Evolutionary conservation across 495 filamentous ascomycete genomes (phyloP).

Genomic region (Monascus purpureus): DNA sequence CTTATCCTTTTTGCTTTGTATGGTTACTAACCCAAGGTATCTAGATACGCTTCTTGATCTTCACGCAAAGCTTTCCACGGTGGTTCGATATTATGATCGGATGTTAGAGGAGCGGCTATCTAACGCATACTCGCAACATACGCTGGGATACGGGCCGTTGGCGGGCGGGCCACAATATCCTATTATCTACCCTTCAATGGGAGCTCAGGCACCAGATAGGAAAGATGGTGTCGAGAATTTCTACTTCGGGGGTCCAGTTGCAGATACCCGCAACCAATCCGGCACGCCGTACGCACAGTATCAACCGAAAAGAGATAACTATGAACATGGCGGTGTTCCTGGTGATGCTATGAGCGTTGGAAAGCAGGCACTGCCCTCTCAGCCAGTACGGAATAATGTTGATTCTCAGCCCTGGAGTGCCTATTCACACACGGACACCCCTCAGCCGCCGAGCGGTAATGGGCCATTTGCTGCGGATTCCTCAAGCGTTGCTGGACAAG

Average conservation of each 20-base stretch:
- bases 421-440: slow-evolving; percentile 17
- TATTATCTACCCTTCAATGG: slow-evolving; percentile 53
- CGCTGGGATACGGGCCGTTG: slow-evolving; percentile 29
- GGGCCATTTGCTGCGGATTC: slow-evolving; percentile 10
- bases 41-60: slow-evolving; percentile 79
- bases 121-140: slow-evolving; percentile 79
- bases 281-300: slow-evolving; percentile 33
- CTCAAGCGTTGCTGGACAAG: slow-evolving; percentile 8
- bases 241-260: slow-evolving; percentile 53
- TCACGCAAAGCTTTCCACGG: slow-evolving; percentile 88
- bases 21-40: slow-evolving; percentile 13
- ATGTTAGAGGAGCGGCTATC: slow-evolving; percentile 95
- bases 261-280: slow-evolving; percentile 25
- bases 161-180: slow-evolving; percentile 40
- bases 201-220: slow-evolving; percentile 31
- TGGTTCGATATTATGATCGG: slow-evolving; percentile 95
- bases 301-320: slow-evolving; percentile 2
- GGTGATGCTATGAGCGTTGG: slow-evolving; percentile 13
- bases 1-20: background rate
- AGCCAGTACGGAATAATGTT: slow-evolving; percentile 12
- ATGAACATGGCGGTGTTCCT: slow-evolving; percentile 6
- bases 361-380: slow-evolving; percentile 12
- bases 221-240: slow-evolving; percentile 58
- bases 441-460: slow-evolving; percentile 6
- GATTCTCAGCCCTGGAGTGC: slow-evolving; percentile 15